phyloP scores from a whole-genome alignment of 2,329 filamentous ascomycete species.

The Nectriaceae sp. region DNA sequence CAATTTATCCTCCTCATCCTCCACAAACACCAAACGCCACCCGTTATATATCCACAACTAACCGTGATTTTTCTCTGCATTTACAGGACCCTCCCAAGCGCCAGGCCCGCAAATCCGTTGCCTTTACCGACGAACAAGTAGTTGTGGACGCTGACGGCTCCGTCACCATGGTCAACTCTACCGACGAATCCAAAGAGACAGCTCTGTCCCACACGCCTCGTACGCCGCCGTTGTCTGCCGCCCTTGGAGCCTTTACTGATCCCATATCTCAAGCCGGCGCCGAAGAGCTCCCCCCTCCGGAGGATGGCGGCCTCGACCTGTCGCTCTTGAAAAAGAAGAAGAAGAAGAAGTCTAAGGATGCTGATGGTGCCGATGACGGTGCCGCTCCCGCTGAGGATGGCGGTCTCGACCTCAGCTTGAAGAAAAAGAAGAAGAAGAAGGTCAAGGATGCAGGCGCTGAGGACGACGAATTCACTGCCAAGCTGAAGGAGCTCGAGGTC shows the following conservation, averaged over 20 bases:
- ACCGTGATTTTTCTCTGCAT: conserved; percentile 17
- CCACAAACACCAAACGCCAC: background rate
- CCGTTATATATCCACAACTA: background rate
- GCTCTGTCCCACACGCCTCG: conserved; percentile 76
- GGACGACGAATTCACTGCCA: conserved; percentile 62
- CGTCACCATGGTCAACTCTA: conserved; percentile 73
- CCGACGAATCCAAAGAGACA: conserved; percentile 75
- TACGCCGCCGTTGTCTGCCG: conserved; percentile 61
- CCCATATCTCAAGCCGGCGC: conserved; percentile 42
- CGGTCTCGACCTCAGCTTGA: conserved; percentile 60
- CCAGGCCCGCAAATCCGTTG: conserved; percentile 88
- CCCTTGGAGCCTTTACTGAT: conserved; percentile 58
- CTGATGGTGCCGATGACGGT: conserved; percentile 46
- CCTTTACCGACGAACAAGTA: conserved; percentile 84
- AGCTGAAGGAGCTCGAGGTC: conserved; percentile 63
- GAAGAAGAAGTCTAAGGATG: conserved; percentile 52
- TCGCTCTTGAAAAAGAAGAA: conserved; percentile 87
- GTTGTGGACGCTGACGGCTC: conserved; percentile 89
- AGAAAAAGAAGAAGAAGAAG: conserved; percentile 79
- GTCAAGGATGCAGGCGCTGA: conserved; percentile 61
- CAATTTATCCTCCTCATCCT: background rate
- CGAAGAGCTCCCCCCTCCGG: conserved; percentile 48
- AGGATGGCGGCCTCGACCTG: conserved; percentile 57
- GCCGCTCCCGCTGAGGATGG: conserved; percentile 49
- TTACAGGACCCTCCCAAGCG: conserved; percentile 46